Percentiles rank a stretch among this genome's conserved stretches.
phyloP scores from a whole-genome alignment of 2,329 filamentous ascomycete species.

The Exophiala calicioides region DNA sequence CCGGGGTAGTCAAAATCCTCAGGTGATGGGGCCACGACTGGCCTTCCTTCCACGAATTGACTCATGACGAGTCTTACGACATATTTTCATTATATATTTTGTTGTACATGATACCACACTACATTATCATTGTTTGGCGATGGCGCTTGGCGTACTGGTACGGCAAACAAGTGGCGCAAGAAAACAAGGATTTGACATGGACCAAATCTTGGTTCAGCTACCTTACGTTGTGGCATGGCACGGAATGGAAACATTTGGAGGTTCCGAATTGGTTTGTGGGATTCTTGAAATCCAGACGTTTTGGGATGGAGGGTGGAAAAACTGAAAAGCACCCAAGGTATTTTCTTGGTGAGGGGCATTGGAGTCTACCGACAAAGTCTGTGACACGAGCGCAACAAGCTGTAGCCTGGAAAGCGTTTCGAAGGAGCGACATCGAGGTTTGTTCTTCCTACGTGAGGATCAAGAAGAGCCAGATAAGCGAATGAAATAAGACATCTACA shows the following conservation, averaged over 20 bases:
- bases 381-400: conserved; percentile 8
- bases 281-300: conserved; percentile 5
- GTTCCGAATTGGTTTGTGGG: conserved; percentile 4
- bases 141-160: conserved; percentile 25
- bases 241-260: conserved; percentile 1
- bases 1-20: background rate
- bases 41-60: background rate
- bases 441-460: background rate
- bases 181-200: conserved; percentile 11
- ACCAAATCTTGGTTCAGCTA: background rate
- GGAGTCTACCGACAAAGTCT: conserved; percentile 11
- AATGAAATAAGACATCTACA: conserved; percentile 4
- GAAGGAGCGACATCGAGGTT: background rate
- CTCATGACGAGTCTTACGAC: conserved; percentile 15
- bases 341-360: conserved; percentile 1
- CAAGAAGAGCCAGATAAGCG: conserved; percentile 4
- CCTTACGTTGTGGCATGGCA: conserved; percentile 7
- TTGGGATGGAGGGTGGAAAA: conserved; percentile 6
- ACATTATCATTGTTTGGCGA: conserved; percentile 20
- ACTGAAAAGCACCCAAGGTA: conserved; percentile 16
- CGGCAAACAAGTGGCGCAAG: conserved; percentile 11
- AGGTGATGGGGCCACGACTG: background rate
- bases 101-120: conserved; percentile 28
- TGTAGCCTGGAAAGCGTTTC: conserved; percentile 1
- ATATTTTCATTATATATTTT: conserved; percentile 14